Conservation (phyloP, 345 rosid genomes). For the Adansonia digitata region DNA sequence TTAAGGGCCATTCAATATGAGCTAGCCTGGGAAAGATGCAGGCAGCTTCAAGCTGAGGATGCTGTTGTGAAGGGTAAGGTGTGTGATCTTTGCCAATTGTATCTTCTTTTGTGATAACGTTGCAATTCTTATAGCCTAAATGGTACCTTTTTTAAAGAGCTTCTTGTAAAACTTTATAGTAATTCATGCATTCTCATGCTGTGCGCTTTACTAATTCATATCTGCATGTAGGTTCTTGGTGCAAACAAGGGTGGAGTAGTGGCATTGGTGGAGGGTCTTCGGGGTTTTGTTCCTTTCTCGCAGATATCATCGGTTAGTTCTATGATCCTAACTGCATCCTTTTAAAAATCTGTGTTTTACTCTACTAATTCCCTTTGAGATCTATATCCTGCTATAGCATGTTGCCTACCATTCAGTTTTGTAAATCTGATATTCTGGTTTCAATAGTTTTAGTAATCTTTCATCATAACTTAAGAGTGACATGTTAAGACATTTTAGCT, state of each 20-base stretch:
- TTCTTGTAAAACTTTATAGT: neutral
- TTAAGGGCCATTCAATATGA: slow-evolving; percentile 62
- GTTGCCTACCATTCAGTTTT: neutral
- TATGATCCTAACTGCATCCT: neutral
- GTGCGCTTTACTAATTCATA: slow-evolving; percentile 11
- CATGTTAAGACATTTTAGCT: neutral
- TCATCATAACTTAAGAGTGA: neutral
- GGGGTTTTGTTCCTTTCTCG: slow-evolving; percentile 94
- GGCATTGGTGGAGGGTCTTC: slow-evolving; percentile 74
- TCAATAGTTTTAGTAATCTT: neutral
- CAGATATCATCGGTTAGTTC: slow-evolving; percentile 75
- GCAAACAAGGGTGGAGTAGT: slow-evolving; percentile 95
- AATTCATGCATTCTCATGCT: neutral
- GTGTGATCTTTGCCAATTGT: slow-evolving; percentile 17
- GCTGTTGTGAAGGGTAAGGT: slow-evolving; percentile 88
- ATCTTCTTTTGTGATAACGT: slow-evolving; percentile 1
- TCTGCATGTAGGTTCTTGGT: slow-evolving; percentile 54
- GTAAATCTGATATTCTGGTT: neutral
- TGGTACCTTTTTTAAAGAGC: neutral
- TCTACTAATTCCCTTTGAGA: no score
- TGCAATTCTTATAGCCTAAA: neutral
- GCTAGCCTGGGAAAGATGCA: slow-evolving; percentile 93
- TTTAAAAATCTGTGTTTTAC: neutral
- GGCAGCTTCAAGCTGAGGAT: slow-evolving; percentile 98
- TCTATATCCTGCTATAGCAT: neutral